phyloP scores from a whole-genome alignment of 768 basidiomycete genomes.

The Phylloporus sp. region DNA sequence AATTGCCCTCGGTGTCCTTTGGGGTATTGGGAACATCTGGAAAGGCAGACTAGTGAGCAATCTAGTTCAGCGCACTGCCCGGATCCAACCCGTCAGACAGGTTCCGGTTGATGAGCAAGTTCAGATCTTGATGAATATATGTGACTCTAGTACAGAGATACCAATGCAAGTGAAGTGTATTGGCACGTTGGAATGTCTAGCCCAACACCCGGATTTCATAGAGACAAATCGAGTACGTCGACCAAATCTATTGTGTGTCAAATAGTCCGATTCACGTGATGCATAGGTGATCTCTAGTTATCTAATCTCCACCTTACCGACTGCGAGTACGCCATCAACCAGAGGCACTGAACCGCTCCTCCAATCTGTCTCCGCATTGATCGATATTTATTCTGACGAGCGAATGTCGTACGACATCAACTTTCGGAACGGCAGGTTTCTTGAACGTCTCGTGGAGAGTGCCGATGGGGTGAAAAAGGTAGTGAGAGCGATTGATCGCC shows the following conservation, averaged over 20 bases:
- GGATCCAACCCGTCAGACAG: constrained; percentile 31
- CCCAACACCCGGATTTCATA: constrained; percentile 59
- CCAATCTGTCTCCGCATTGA: constrained; percentile 76
- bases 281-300: constrained; percentile 59
- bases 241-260: constrained; percentile 11
- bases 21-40: constrained; percentile 82
- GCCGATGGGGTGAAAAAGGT: constrained; percentile 60
- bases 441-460: constrained; percentile 52
- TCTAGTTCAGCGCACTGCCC: not conserved
- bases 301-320: constrained; percentile 60
- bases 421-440: constrained; percentile 61
- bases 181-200: constrained; percentile 82
- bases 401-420: constrained; percentile 72
- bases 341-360: constrained; percentile 66
- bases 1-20: constrained; percentile 75
- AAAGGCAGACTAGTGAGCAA: constrained; percentile 57
- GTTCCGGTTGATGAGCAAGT: constrained; percentile 58
- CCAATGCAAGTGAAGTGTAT: constrained; percentile 70
- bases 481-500: constrained; percentile 62
- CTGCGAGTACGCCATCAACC: constrained; percentile 34
- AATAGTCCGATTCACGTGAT: not conserved
- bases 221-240: constrained; percentile 47
- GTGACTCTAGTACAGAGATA: constrained; percentile 51
- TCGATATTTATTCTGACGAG: constrained; percentile 95
- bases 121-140: constrained; percentile 62